A percentile compares a stretch with the other conserved stretches of the same genome.
phyloP scores from a whole-genome alignment of 768 basidiomycete genomes.

The Termitomyces sp. region DNA sequence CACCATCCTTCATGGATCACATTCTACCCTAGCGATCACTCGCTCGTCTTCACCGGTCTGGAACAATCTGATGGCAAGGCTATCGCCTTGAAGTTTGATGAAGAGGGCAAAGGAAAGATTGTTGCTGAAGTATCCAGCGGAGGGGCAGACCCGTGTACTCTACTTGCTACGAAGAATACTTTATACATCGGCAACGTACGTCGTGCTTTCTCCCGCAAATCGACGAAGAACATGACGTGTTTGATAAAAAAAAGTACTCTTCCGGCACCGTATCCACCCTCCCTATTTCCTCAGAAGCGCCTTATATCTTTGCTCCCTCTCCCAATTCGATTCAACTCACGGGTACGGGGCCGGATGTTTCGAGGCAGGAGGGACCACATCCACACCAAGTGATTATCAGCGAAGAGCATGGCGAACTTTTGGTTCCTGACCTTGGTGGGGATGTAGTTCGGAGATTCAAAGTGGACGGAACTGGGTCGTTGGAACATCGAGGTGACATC shows the following conservation, averaged over 20 bases:
- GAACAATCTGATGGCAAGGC: conserved; percentile 67
- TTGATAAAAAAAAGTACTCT: conserved; percentile 51
- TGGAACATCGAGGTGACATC: conserved; percentile 49
- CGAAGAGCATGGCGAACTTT: conserved; percentile 47
- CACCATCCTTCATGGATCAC: conserved; percentile 78
- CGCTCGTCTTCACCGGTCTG: conserved; percentile 61
- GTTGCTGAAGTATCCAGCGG: conserved; percentile 48
- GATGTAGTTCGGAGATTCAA: conserved; percentile 62
- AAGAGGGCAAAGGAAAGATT: conserved; percentile 48
- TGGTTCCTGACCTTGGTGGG: conserved; percentile 74
- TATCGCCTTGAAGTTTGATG: conserved; percentile 53
- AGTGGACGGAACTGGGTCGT: conserved; percentile 37
- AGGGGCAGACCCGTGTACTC: conserved; percentile 61
- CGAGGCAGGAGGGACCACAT: conserved; percentile 70
- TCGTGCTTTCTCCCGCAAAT: conserved; percentile 11
- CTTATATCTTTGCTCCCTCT: conserved; percentile 36
- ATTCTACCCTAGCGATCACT: conserved; percentile 48
- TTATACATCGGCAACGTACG: conserved; percentile 73
- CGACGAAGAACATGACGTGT: not conserved
- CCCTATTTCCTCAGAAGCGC: conserved; percentile 46
- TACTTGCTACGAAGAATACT: conserved; percentile 53
- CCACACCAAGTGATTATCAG: conserved; percentile 69
- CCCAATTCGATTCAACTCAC: conserved; percentile 38
- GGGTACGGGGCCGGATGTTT: conserved; percentile 58
- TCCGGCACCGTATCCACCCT: conserved; percentile 56